Percentiles rank a stretch among this genome's conserved stretches.
Conservation (phyloP, 2,329 filamentous ascomycete species). For the Aspergillus udagawae region DNA sequence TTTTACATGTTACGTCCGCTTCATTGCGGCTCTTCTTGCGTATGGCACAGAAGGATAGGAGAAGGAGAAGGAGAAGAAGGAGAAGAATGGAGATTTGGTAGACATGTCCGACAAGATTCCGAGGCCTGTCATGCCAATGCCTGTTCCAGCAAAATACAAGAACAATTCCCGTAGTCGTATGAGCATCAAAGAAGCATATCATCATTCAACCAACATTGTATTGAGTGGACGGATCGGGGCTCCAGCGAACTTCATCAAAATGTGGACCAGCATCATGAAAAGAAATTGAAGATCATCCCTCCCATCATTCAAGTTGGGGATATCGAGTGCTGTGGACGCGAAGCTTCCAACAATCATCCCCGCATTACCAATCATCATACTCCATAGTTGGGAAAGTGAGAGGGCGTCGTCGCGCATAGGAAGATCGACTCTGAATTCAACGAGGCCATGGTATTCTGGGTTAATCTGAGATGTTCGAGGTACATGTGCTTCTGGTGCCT, state of each 20-base stretch:
- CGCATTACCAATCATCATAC: neutral
- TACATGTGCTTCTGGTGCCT: neutral
- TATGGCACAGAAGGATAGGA: neutral
- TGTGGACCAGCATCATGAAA: neutral
- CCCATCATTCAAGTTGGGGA: neutral
- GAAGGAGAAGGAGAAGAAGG: neutral
- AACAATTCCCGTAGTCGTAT: neutral
- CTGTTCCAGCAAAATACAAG: neutral
- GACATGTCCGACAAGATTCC: neutral
- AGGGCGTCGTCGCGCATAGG: neutral
- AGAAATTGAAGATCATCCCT: neutral
- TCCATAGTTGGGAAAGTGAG: neutral
- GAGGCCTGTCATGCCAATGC: neutral
- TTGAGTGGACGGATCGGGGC: neutral
- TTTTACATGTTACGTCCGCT: too few species aligned
- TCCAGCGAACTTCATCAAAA: neutral
- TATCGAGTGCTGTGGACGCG: neutral
- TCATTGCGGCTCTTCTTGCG: too few species aligned
- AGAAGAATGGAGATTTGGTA: neutral
- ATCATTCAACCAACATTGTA: neutral
- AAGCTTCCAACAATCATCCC: neutral
- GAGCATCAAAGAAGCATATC: neutral
- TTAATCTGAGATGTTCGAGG: neutral
- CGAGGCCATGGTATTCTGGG: neutral
- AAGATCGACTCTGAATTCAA: neutral